phyloP scores from a whole-genome alignment of 345 rosid species.

The Citrus mangshanensis region DNA sequence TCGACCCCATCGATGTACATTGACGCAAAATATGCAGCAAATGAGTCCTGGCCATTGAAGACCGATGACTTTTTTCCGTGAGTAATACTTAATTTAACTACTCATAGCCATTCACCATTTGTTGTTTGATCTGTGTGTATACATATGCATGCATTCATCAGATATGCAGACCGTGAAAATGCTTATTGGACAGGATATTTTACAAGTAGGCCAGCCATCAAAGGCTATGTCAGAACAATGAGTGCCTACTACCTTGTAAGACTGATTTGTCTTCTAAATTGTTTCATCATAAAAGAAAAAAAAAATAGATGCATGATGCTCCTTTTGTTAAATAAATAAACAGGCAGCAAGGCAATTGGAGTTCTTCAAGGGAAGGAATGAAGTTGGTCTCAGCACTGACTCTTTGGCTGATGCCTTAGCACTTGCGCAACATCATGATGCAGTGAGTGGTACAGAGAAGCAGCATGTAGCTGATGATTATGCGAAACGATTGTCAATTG shows the following conservation, averaged over 20 bases:
- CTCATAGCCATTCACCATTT: not conserved
- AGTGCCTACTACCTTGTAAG: constrained; percentile 50
- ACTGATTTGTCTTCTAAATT: not conserved
- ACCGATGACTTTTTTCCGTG: constrained; percentile 56
- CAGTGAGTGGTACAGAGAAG: constrained; percentile 44
- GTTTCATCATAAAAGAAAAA: not conserved
- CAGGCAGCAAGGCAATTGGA: constrained; percentile 59
- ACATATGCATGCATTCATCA: constrained; percentile 16
- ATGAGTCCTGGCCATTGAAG: constrained; percentile 46
- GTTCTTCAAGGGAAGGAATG: constrained; percentile 38
- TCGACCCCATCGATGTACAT: constrained; percentile 54
- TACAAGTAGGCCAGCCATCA: constrained; percentile 47
- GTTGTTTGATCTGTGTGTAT: not conserved
- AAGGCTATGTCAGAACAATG: constrained; percentile 46
- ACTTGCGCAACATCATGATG: constrained; percentile 52
- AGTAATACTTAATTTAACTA: constrained; percentile 9
- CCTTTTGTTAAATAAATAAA: not conserved
- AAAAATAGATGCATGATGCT: constrained; percentile 6
- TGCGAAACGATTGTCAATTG: constrained; percentile 44
- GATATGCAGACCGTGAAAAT: constrained; percentile 49
- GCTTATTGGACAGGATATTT: constrained; percentile 61
- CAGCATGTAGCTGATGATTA: constrained; percentile 58
- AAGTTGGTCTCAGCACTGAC: constrained; percentile 33
- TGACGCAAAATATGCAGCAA: constrained; percentile 49
- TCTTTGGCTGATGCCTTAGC: constrained; percentile 53